phyloP scores from a whole-genome alignment of 73 alveolate genomes.

The Stentor coeruleus region DNA sequence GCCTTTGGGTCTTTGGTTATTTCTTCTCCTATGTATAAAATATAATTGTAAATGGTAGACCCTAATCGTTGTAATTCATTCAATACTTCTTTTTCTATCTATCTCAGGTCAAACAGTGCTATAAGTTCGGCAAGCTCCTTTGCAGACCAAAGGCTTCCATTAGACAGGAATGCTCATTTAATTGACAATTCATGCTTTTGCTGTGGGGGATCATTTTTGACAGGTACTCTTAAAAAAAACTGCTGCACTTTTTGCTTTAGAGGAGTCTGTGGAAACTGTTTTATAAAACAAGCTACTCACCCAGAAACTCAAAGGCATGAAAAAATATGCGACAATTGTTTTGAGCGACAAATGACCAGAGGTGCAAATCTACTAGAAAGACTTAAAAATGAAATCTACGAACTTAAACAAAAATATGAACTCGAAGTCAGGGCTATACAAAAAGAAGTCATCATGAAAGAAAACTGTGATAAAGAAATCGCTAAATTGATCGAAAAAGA shows the following conservation, averaged over 20 bases:
- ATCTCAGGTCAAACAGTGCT: too few relatives aligned
- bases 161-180: too few relatives aligned
- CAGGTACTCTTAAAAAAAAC: slow-evolving; percentile 63
- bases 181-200: too few relatives aligned
- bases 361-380: slow-evolving; percentile 71
- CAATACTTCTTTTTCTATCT: too few relatives aligned
- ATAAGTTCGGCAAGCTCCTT: too few relatives aligned
- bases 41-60: too few relatives aligned
- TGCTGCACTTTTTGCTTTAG: background rate
- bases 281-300: slow-evolving; percentile 1
- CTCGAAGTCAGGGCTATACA: slow-evolving; percentile 92
- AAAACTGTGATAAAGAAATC: slow-evolving; percentile 65
- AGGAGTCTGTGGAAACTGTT: slow-evolving; percentile 40
- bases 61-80: too few relatives aligned
- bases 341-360: slow-evolving; percentile 77
- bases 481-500: too few relatives aligned
- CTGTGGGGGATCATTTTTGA: slow-evolving; percentile 87
- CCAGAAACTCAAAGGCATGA: slow-evolving; percentile 62
- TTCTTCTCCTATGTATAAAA: too few relatives aligned
- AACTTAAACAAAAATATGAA: slow-evolving; percentile 75
- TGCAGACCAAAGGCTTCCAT: too few relatives aligned
- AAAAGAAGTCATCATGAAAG: slow-evolving; percentile 84
- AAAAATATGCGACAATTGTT: slow-evolving; percentile 86
- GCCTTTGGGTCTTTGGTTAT: too few relatives aligned
- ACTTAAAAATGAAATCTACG: slow-evolving; percentile 52